These are phyloP conservation scores for Kwoniella dendrophila DNA, from an alignment of 768 basidiomycete species.

Conservation along the genomic window DNA sequence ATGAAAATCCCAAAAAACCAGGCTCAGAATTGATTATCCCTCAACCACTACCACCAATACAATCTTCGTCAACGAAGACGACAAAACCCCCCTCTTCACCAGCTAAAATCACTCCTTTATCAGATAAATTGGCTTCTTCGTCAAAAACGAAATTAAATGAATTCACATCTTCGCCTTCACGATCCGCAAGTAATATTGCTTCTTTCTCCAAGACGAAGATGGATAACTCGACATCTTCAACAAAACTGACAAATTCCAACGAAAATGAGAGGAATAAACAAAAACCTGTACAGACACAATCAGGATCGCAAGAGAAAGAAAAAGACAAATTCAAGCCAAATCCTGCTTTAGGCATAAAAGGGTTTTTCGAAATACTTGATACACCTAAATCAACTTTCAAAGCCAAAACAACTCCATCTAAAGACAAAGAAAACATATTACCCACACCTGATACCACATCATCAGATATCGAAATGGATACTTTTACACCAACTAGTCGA, in stretches of 20 bases:
- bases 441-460: constrained; percentile 3
- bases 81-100: too few relatives aligned
- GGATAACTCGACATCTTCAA: too few relatives aligned
- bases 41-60: background rate
- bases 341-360: constrained; percentile 17
- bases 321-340: constrained; percentile 8
- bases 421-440: constrained; percentile 14
- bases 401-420: background rate
- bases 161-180: too few relatives aligned
- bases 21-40: constrained; percentile 1
- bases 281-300: background rate
- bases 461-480: constrained; percentile 5
- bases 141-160: too few relatives aligned
- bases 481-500: background rate
- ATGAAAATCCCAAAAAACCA: constrained; percentile 32
- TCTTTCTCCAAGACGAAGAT: too few relatives aligned
- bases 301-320: background rate
- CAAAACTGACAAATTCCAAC: background rate
- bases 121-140: background rate
- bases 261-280: constrained; percentile 7
- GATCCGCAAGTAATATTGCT: too few relatives aligned
- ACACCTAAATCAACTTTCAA: constrained; percentile 1
- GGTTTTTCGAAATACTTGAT: constrained; percentile 16
- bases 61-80: background rate
- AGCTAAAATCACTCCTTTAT: background rate